A percentile compares a stretch with the other conserved stretches of the same genome.
Evolutionary conservation across 345 rosid genomes (phyloP).

Genomic region (Combretum micranthum): DNA sequence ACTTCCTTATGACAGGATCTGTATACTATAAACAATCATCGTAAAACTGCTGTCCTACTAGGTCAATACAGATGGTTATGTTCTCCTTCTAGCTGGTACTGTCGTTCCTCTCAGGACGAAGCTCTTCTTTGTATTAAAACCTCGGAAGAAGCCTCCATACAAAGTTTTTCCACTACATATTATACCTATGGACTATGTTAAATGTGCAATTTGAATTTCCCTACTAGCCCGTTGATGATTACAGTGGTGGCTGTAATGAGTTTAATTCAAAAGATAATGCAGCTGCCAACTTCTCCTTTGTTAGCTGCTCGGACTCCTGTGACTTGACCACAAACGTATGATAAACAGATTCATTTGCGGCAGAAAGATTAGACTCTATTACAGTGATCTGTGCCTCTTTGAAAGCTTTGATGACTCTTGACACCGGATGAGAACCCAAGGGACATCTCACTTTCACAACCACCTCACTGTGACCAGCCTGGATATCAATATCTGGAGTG

Average conservation of each 20-base stretch:
- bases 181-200: conserved; percentile 30
- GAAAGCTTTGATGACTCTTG: conserved; percentile 66
- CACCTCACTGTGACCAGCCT: conserved; percentile 57
- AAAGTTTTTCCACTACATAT: conserved; percentile 30
- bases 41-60: conserved; percentile 39
- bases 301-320: conserved; percentile 61
- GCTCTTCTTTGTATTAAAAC: conserved; percentile 18
- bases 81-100: conserved; percentile 36
- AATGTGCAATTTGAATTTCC: conserved; percentile 9
- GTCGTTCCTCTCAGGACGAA: conserved; percentile 16
- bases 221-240: conserved; percentile 48
- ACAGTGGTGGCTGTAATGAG: conserved; percentile 30
- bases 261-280: conserved; percentile 41
- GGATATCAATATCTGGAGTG: conserved; percentile 46
- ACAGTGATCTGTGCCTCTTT: conserved; percentile 55
- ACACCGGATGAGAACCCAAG: conserved; percentile 71
- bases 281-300: conserved; percentile 78
- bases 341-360: conserved; percentile 48
- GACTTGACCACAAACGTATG: conserved; percentile 80
- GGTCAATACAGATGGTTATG: conserved; percentile 36
- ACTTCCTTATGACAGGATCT: conserved; percentile 29
- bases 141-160: conserved; percentile 31
- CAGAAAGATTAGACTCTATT: conserved; percentile 58
- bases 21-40: conserved; percentile 46
- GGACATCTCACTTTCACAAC: conserved; percentile 67